A percentile compares a stretch with the other conserved stretches of the same genome.
phyloP scores from a whole-genome alignment of 129 eudicot genomes.

The Apium graveolens region DNA sequence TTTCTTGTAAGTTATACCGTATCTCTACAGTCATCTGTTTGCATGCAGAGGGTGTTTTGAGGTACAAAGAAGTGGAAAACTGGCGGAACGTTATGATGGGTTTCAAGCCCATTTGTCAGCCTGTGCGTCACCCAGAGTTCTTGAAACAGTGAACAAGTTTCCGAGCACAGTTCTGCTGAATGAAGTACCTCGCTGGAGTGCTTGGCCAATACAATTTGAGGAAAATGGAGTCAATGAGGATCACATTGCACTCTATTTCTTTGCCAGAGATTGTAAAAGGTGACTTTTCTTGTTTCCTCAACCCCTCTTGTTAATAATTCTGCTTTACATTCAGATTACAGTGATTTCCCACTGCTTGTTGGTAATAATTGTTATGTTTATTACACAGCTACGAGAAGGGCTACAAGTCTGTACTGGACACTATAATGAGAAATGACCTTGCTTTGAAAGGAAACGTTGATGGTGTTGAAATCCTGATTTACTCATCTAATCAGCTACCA shows the following conservation, averaged over 20 bases:
- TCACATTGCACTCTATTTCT: conserved; percentile 75
- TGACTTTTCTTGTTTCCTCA: conserved; percentile 17
- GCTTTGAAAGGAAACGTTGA: conserved; percentile 76
- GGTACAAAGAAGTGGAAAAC: conserved; percentile 51
- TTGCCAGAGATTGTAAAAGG: conserved; percentile 83
- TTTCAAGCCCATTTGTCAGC: conserved; percentile 88
- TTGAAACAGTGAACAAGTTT: conserved; percentile 57
- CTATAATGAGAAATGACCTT: conserved; percentile 72
- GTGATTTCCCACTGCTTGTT: neutral
- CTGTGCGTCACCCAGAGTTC: conserved; percentile 67
- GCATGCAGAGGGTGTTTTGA: conserved; percentile 77
- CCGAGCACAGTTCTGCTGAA: conserved; percentile 39
- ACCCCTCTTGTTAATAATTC: neutral
- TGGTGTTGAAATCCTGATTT: conserved; percentile 86
- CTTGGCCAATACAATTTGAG: conserved; percentile 89
- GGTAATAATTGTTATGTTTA: conserved; percentile 15
- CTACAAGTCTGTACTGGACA: conserved; percentile 67
- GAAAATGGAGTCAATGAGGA: conserved; percentile 59
- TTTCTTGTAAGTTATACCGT: neutral
- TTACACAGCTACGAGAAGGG: conserved; percentile 57
- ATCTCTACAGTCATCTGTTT: conserved; percentile 4
- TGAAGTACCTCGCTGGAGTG: conserved; percentile 72
- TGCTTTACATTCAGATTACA: neutral
- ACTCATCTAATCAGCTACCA: conserved; percentile 86
- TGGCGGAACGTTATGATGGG: conserved; percentile 54